phyloP scores from a whole-genome alignment of 1,139 yeast species.

The Oligophagozyma castellii region DNA sequence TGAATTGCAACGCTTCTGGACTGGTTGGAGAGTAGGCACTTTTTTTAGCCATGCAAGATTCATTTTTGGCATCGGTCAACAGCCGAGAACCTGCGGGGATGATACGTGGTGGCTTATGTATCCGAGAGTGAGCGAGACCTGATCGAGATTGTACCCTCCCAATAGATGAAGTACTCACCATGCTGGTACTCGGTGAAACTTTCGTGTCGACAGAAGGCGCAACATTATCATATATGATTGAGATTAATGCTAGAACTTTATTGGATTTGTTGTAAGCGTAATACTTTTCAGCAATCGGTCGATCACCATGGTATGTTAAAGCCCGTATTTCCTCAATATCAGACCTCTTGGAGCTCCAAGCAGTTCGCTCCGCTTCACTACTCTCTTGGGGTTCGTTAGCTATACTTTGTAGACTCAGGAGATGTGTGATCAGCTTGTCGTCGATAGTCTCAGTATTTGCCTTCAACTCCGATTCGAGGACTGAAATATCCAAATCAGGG shows the following conservation, averaged over 20 bases:
- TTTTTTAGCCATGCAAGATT: neutral
- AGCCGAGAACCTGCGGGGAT: too few relatives aligned
- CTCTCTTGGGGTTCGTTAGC: neutral
- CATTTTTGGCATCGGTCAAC: neutral
- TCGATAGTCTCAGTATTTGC: neutral
- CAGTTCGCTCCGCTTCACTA: neutral
- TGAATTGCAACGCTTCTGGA: slow-evolving; percentile 8
- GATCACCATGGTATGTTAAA: neutral
- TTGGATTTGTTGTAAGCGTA: slow-evolving; percentile 9
- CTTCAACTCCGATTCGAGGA: neutral
- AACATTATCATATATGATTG: slow-evolving; percentile 7
- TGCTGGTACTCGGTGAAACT: neutral
- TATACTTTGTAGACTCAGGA: neutral
- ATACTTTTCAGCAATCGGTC: neutral
- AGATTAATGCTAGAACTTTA: slow-evolving; percentile 10
- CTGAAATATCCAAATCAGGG: neutral
- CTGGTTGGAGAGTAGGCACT: slow-evolving; percentile 4
- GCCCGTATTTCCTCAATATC: neutral
- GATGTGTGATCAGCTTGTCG: neutral
- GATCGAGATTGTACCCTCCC: slow-evolving; percentile 11
- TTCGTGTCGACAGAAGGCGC: neutral
- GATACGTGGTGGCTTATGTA: neutral
- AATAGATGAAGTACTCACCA: too few relatives aligned
- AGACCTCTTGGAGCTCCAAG: neutral
- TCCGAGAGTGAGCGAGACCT: slow-evolving; percentile 11